phyloP scores from a whole-genome alignment of 768 basidiomycete species.

The Dendrothele bispora region DNA sequence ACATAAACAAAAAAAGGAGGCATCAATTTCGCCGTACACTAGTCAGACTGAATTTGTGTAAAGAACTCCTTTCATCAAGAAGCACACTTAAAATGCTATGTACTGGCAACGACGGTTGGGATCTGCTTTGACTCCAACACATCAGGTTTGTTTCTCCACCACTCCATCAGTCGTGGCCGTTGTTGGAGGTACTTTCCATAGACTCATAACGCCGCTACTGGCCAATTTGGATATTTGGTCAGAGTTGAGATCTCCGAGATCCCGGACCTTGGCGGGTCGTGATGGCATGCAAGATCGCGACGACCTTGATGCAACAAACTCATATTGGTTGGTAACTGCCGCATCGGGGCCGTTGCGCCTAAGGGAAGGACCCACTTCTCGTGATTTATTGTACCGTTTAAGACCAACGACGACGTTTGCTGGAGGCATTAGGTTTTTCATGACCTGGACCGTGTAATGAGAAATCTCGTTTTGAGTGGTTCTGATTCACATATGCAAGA shows the following conservation, averaged over 20 bases:
- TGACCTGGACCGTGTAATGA: conserved; percentile 3
- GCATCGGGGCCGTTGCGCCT: conserved; percentile 7
- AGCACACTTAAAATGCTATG: no score
- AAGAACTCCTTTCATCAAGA: no score
- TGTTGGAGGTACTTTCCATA: no score
- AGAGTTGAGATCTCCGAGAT: conserved; percentile 49
- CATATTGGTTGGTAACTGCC: conserved; percentile 44
- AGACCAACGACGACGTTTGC: conserved; percentile 7
- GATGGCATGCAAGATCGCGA: conserved; percentile 38
- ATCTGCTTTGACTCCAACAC: no score
- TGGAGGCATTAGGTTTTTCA: conserved; percentile 8
- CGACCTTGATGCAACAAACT: conserved; percentile 46
- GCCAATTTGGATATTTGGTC: conserved; percentile 45
- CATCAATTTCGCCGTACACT: no score
- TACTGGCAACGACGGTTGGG: no score
- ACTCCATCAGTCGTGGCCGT: no score
- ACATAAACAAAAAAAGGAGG: no score
- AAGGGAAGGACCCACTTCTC: conserved; percentile 5
- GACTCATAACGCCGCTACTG: conserved; percentile 46
- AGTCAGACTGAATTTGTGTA: no score
- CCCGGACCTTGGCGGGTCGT: conserved; percentile 35
- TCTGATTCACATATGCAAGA: conserved; percentile 9
- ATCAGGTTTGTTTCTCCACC: no score
- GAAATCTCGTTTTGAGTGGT: neutral
- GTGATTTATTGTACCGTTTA: conserved; percentile 11